A percentile compares a stretch with the other conserved stretches of the same genome.
Evolutionary conservation across 139 green algal species (phyloP).

Genomic region (Diplosphaera chodatii): DNA sequence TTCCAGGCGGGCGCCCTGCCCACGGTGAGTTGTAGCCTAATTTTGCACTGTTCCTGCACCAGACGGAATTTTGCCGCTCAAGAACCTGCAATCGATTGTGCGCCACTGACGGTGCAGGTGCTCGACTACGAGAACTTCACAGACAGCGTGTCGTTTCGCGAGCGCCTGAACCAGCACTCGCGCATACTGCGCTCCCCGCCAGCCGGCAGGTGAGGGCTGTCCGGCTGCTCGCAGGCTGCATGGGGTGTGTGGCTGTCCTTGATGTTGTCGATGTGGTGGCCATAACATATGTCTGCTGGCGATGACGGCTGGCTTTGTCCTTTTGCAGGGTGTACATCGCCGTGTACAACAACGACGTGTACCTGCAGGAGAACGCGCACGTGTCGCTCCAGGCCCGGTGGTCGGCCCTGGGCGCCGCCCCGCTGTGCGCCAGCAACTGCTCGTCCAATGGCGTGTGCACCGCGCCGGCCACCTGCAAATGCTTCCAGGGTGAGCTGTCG

Average conservation of each 20-base stretch:
- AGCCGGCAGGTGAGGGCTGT: not conserved
- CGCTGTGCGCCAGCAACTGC: constrained; percentile 24
- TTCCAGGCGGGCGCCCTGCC: constrained; percentile 39
- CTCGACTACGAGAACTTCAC: constrained; percentile 30
- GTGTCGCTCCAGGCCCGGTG: not conserved
- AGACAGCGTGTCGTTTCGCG: constrained; percentile 20
- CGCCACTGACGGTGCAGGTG: not conserved
- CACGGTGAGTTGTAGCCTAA: no score
- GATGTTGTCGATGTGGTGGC: no score
- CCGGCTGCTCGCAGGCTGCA: no score
- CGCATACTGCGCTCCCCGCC: not conserved
- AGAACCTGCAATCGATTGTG: no score
- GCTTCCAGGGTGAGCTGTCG: not conserved
- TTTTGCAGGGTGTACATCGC: constrained; percentile 17
- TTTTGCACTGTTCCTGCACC: no score
- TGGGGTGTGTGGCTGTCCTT: no score
- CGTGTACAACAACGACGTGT: constrained; percentile 36
- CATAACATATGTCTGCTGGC: no score
- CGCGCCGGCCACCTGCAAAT: not conserved
- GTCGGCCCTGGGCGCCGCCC: no score
- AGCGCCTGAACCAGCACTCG: constrained; percentile 28
- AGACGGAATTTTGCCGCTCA: not conserved
- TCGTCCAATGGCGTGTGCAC: not conserved
- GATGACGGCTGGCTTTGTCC: no score
- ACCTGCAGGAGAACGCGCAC: constrained; percentile 18